phyloP scores from a whole-genome alignment of 2,329 filamentous ascomycete genomes.

The Trichoderma sp. region DNA sequence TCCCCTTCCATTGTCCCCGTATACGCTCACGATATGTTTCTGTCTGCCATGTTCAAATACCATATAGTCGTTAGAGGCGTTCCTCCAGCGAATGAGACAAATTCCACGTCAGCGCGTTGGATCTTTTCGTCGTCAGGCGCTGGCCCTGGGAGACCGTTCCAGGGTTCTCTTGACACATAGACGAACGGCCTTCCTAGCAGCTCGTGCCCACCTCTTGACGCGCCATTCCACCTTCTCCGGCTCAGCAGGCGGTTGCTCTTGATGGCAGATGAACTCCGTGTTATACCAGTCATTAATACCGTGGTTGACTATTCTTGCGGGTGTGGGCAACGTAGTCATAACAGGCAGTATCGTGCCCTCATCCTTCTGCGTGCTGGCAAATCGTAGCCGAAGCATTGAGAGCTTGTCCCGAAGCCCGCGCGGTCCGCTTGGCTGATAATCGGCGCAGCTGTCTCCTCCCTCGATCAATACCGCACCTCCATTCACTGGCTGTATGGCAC shows the following conservation, averaged over 20 bases:
- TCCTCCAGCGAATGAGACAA: conserved; percentile 15
- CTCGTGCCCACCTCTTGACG: conserved; percentile 42
- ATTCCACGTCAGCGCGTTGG: background rate
- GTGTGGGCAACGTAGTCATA: background rate
- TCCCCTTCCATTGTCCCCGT: background rate
- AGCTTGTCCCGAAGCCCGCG: conserved; percentile 38
- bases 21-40: background rate
- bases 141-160: conserved; percentile 37
- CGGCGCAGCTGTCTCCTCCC: conserved; percentile 27
- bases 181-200: conserved; percentile 40
- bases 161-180: conserved; percentile 40
- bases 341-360: background rate
- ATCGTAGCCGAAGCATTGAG: conserved; percentile 38
- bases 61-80: background rate
- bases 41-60: conserved; percentile 26
- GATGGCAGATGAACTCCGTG: conserved; percentile 2
- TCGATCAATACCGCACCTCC: conserved; percentile 28
- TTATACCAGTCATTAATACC: background rate
- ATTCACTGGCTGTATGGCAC: conserved; percentile 28
- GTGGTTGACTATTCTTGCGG: background rate
- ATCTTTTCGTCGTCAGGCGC: conserved; percentile 22
- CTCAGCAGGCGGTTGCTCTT: conserved; percentile 26
- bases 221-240: conserved; percentile 35
- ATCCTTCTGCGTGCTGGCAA: conserved; percentile 28
- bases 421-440: conserved; percentile 7